Conservation (phyloP, 2,329 filamentous ascomycete species). For the Knufia fluminis region DNA sequence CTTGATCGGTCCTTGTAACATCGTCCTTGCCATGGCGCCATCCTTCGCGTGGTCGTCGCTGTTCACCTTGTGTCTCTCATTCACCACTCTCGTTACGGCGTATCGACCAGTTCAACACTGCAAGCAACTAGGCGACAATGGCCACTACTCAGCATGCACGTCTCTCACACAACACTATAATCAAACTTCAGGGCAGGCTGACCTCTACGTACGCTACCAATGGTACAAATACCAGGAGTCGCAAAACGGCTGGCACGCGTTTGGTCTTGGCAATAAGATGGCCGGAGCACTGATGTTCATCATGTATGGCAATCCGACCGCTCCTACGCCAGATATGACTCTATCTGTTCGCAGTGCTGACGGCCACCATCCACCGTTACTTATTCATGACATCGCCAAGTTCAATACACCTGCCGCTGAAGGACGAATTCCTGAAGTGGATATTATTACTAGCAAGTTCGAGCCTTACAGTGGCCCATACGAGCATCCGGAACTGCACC, state of each 20-base stretch:
- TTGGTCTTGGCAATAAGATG: conserved; percentile 21
- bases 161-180: conserved; percentile 23
- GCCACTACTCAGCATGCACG: conserved; percentile 9
- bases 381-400: conserved; percentile 1
- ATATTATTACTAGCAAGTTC: conserved; percentile 17
- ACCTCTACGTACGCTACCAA: conserved; percentile 21
- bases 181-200: conserved; percentile 18
- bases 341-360: conserved; percentile 20
- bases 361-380: conserved; percentile 21
- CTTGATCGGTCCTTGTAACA: too few relatives aligned
- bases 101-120: conserved; percentile 24
- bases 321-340: conserved; percentile 12
- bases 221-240: conserved; percentile 19
- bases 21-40: not conserved
- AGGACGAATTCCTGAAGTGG: conserved; percentile 15
- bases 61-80: conserved; percentile 3
- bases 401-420: conserved; percentile 8
- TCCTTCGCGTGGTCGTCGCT: not conserved
- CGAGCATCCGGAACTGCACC: conserved; percentile 14
- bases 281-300: conserved; percentile 24
- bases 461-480: conserved; percentile 18
- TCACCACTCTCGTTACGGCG: conserved; percentile 13
- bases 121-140: conserved; percentile 20
- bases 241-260: conserved; percentile 20
- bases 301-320: conserved; percentile 22